Conservation (phyloP, 345 rosid species). For the Boechera retrofracta region DNA sequence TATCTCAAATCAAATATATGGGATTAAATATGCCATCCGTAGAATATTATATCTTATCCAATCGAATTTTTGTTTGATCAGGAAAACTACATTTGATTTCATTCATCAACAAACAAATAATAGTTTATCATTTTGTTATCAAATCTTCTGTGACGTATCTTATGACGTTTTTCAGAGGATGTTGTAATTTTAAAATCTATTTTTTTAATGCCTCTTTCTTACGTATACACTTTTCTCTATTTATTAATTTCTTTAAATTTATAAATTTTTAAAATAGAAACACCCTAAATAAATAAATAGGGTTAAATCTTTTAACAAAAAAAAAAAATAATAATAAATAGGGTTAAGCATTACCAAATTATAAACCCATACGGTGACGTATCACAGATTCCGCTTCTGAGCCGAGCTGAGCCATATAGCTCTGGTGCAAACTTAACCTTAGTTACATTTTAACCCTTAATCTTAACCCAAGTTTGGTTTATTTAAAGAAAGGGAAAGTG, state of each 20-base stretch:
- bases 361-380: conserved; percentile 26
- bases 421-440: conserved; percentile 55
- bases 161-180: conserved; percentile 34
- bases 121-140: conserved; percentile 28
- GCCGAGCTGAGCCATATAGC: conserved; percentile 27
- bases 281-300: not conserved
- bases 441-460: conserved; percentile 64
- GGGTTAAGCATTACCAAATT: not conserved
- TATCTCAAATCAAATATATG: not conserved
- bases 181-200: not conserved
- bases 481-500: conserved; percentile 62
- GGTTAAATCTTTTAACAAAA: not conserved
- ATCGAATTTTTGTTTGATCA: not conserved
- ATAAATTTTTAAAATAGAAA: not conserved
- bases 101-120: not conserved
- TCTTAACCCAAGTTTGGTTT: conserved; percentile 62
- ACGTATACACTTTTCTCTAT: not conserved
- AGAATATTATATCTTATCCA: conserved; percentile 14
- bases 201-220: conserved; percentile 13
- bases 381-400: conserved; percentile 16
- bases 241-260: conserved; percentile 10
- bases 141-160: conserved; percentile 38
- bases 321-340: not conserved
- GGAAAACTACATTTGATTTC: conserved; percentile 3
- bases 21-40: conserved; percentile 18